phyloP scores from a whole-genome alignment of 2,329 filamentous ascomycete genomes.

The Huntiella abstrusa region DNA sequence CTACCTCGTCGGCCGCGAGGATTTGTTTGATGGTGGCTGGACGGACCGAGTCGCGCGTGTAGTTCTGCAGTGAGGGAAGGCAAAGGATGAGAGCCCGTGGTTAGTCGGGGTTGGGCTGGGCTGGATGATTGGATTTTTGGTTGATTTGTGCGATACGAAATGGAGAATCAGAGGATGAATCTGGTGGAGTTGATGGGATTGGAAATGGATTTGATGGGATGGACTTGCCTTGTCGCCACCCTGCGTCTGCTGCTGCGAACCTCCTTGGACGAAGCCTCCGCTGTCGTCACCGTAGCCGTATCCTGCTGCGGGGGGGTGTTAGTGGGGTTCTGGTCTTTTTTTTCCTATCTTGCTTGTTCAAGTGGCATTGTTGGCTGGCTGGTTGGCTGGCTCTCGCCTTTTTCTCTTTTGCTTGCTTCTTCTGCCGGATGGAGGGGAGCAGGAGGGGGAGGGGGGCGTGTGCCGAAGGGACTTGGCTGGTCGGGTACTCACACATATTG shows the following conservation, averaged over 20 bases:
- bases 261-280: conserved; percentile 41
- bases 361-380: background rate
- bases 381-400: background rate
- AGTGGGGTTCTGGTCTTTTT: too few relatives aligned
- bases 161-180: conserved; percentile 1
- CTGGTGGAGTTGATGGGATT: background rate
- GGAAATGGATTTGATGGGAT: background rate
- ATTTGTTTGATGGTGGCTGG: conserved; percentile 94
- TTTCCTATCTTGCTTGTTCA: background rate
- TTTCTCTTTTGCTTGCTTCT: background rate
- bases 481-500: background rate
- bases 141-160: background rate
- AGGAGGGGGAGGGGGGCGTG: too few relatives aligned
- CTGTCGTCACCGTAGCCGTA: conserved; percentile 36
- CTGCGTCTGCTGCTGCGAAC: conserved; percentile 37
- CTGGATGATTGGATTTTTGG: background rate
- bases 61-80: conserved; percentile 24
- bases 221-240: conserved; percentile 25
- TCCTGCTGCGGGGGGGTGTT: conserved; percentile 4
- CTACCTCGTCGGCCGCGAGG: conserved; percentile 59
- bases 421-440: background rate
- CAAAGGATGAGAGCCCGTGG: background rate
- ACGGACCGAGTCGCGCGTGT: conserved; percentile 69
- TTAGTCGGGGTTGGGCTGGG: background rate
- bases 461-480: background rate